Base-by-base conservation (phyloP, 257 asterid genomes). In the Echites panduratus region DNA sequence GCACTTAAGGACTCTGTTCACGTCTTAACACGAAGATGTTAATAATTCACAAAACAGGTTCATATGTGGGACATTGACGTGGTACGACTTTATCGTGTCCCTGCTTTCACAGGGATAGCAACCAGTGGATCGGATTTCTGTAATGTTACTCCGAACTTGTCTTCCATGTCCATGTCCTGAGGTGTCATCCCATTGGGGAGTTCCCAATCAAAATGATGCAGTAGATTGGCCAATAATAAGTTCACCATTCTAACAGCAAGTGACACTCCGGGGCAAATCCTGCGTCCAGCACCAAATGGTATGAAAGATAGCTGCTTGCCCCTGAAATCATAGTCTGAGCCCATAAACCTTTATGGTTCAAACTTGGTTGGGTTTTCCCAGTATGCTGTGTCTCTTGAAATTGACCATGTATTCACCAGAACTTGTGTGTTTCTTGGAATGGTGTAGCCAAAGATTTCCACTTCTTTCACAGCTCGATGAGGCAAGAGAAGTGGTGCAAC, bases 261-360 rank as follows among this genome's bases (percentile, higher is more conserved):
- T 64, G 69, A 38, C 12, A 64, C 17, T 9, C 69, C 69, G 19
- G 69, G 69, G 47, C 69, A 64, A 19, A 29, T 32, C 22, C 69
- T 22, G 4, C 69, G 24, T 32, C 69, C 69, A 7, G 69, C 69
- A 29, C 69, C 48, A 20, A 64, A 64, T n/a, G 69, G 69, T 14
- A 35, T 64, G 47, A 64, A 64, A 0, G 69, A 13, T 17, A 64
- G 38, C 5, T 64, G 45, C 48, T 16, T 64, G 41, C 69, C 69
- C 22, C 69, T 64, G 43, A 78, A 71, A 57, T 82, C 85, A 8
- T 61, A 62, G 1, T 44, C 85, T 2, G 79, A 48, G 12, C 54
- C 29, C 20, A 75, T n/a, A 43, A 82, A 82, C 70, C 85, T 82
- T 14, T 78, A 79, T 22, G 82, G 85, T n/a, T 26, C 58, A 70